phyloP scores from a whole-genome alignment of 2,329 filamentous ascomycete genomes.

The Paecilomyces dactylethromorphus region DNA sequence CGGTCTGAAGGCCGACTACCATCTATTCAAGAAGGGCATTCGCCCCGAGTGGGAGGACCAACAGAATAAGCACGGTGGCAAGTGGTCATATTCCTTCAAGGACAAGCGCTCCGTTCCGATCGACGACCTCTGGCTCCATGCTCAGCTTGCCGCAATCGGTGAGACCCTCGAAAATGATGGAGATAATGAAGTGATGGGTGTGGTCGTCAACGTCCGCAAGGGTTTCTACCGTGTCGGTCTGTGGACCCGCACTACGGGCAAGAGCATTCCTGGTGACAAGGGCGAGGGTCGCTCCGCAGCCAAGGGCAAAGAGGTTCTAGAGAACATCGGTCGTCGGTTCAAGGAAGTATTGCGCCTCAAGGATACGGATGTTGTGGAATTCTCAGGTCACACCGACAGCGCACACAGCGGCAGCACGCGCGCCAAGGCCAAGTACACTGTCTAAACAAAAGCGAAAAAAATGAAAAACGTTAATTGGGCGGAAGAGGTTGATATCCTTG shows the following conservation, averaged over 20 bases:
- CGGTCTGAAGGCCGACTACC: conserved; percentile 96
- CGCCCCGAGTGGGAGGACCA: conserved; percentile 97
- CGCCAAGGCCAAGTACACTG: conserved; percentile 88
- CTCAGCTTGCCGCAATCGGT: conserved; percentile 93
- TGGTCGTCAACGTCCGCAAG: conserved; percentile 97
- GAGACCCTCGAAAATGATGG: conserved; percentile 92
- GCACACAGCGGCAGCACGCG: conserved; percentile 89
- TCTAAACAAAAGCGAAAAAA: conserved; percentile 46
- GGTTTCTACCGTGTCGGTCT: conserved; percentile 96
- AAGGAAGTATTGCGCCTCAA: conserved; percentile 85
- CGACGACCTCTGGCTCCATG: conserved; percentile 92
- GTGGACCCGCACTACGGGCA: conserved; percentile 93
- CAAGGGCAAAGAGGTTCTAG: conserved; percentile 78
- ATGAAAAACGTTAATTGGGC: not conserved
- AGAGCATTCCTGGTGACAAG: conserved; percentile 69
- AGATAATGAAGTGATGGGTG: conserved; percentile 97
- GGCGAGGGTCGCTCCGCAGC: conserved; percentile 68
- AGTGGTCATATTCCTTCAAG: conserved; percentile 98
- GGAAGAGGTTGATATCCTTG: not conserved
- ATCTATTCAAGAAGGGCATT: conserved; percentile 96
- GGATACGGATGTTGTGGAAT: conserved; percentile 73
- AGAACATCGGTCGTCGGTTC: conserved; percentile 81
- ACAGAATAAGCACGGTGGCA: conserved; percentile 98
- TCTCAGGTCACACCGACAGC: conserved; percentile 92
- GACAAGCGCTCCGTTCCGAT: conserved; percentile 88